A percentile compares a stretch with the other conserved stretches of the same genome.
Evolutionary conservation across 2,329 filamentous ascomycete genomes (phyloP).

Genomic region (Phialemonium atrogriseum): DNA sequence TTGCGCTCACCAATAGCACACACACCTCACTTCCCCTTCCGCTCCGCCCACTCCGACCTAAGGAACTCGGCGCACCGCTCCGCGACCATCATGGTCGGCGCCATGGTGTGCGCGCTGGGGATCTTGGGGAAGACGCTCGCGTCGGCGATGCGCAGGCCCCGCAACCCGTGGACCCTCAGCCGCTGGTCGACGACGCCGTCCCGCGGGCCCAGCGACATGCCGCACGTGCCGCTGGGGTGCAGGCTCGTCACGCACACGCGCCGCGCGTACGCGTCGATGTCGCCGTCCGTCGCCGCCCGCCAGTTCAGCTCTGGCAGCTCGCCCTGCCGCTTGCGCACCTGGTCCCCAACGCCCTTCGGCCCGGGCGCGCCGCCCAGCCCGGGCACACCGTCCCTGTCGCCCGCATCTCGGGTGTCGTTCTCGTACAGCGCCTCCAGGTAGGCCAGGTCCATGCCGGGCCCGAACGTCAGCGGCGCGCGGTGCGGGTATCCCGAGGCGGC

Average conservation of each 20-base stretch:
- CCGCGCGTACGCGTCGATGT: conserved; percentile 20
- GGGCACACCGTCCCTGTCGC: not conserved
- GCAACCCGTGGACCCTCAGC: conserved; percentile 15
- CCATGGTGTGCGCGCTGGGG: conserved; percentile 20
- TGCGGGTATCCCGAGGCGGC: conserved; percentile 18
- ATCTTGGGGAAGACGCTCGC: conserved; percentile 22
- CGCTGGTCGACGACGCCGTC: conserved; percentile 16
- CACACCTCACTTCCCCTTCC: not conserved
- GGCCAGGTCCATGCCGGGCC: conserved; percentile 14
- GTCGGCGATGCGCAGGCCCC: conserved; percentile 15
- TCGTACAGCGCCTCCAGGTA: conserved; percentile 7
- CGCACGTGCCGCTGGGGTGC: conserved; percentile 33
- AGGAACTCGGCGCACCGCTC: conserved; percentile 22
- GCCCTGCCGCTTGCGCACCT: conserved; percentile 4
- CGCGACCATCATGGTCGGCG: conserved; percentile 20
- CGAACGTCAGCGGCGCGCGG: conserved; percentile 14
- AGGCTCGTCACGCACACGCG: conserved; percentile 14
- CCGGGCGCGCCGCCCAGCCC: not conserved
- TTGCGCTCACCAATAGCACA: too few species aligned
- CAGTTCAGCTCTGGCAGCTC: conserved; percentile 10
- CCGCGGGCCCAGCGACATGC: conserved; percentile 17
- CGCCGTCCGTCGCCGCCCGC: conserved; percentile 17
- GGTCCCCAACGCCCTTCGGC: not conserved
- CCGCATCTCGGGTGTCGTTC: not conserved
- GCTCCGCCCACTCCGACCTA: conserved; percentile 10